Evolutionary conservation across 1,139 yeast genomes (phyloP).

Genomic region (Meyerozyma elateridarum): DNA sequence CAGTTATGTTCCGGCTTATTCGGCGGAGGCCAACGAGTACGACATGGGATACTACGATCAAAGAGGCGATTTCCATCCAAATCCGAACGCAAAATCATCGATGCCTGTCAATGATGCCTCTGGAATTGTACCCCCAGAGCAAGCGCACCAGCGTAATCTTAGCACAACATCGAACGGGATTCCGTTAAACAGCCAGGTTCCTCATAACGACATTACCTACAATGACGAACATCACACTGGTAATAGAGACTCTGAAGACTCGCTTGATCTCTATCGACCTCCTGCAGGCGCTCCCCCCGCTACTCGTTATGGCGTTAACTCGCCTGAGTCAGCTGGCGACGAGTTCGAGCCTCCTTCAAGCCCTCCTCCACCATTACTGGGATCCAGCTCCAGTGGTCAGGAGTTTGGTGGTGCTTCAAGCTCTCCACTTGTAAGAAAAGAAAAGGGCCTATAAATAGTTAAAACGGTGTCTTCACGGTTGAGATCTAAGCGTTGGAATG

Average conservation of each 20-base stretch:
- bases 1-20: conserved; percentile 60
- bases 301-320: neutral
- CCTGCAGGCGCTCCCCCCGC: conserved; percentile 5
- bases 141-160: conserved; percentile 1
- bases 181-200: conserved; percentile 1
- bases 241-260: neutral
- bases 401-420: conserved; percentile 1
- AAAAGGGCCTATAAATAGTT: too few relatives aligned
- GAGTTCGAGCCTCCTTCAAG: conserved; percentile 4
- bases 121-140: neutral
- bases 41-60: conserved; percentile 82
- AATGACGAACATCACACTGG: neutral
- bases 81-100: conserved; percentile 20
- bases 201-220: neutral
- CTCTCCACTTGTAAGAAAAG: too few relatives aligned
- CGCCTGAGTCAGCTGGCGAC: neutral
- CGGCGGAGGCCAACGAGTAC: conserved; percentile 58
- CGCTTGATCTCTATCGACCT: conserved; percentile 3
- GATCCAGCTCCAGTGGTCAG: neutral
- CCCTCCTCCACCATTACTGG: conserved; percentile 4
- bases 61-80: conserved; percentile 51
- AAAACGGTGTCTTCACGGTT: too few relatives aligned
- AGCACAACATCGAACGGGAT: conserved; percentile 1
- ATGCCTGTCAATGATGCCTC: neutral
- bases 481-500: too few relatives aligned